Base-by-base conservation (phyloP, 2,329 filamentous ascomycete genomes). In the Epichloe uncinata region DNA sequence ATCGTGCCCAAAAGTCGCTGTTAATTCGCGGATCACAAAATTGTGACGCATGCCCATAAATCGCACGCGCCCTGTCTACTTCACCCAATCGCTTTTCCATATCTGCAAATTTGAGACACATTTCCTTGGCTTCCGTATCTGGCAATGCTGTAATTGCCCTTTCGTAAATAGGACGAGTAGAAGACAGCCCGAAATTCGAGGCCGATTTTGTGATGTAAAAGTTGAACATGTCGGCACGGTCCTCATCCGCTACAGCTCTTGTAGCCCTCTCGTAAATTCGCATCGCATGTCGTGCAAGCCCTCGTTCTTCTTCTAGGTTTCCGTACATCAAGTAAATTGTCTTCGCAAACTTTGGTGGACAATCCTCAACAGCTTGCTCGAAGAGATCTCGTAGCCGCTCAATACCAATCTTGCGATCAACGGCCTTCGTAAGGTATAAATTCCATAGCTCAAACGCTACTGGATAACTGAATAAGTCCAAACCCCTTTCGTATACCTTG, bases 401-500 rank as follows among this genome's bases (percentile, higher is more conserved):
- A 59, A 98, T 96, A 50, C 87, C 84, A 62, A 97, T 95, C 67
- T 95, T 93, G 51, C 93, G 86, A 64, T 96, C 89, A 20, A 97
- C 90, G 0, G 93, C 93, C 69, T 98, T 98, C 49, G 89, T 96
- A 50, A 98, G 79, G 66, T 98, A 98, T 8, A 98, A 70, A 59
- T 98, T 98, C 94, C 93, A 98, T 20, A 98, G 75, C 71, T 98
- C 93, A 65, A 98, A 98, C 15, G 93, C 93, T 16, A 97, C 91
- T 0, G 93, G 93, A 61, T 97, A 98, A 66, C 83, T 95, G 75
- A 98, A 98, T n/a, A 98, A 82, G 66, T 98, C 93, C 37, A 98
- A 74, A 2, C 93, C 93, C 53, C 93, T 82, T 68, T 98, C 93
- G 65, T 95, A 98, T 44, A 97, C 77, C 70, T 97, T 97, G 81